These are phyloP conservation scores for Detonula confervacea DNA, from an alignment of 352 stramenopile species.

Conservation along the genomic window DNA sequence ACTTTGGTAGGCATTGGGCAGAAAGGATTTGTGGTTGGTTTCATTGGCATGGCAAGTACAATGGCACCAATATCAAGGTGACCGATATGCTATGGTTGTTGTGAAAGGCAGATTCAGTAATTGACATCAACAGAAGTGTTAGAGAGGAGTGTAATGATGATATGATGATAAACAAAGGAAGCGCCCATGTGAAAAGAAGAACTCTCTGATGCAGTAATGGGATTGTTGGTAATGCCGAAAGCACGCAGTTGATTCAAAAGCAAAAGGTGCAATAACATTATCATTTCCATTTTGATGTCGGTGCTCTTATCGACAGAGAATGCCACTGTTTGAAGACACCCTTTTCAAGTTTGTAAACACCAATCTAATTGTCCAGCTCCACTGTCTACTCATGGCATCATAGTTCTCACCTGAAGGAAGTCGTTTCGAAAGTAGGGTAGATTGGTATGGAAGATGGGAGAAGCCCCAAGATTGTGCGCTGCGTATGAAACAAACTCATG, in stretches of 20 bases:
- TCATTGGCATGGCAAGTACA: conserved; percentile 39
- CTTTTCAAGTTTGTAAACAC: conserved; percentile 10
- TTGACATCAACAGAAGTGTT: no score
- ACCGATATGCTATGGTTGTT: conserved; percentile 19
- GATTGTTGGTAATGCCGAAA: conserved; percentile 6
- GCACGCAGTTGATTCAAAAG: neutral
- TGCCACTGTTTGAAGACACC: neutral
- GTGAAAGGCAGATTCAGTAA: neutral
- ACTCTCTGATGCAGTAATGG: no score
- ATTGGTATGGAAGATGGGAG: conserved; percentile 37
- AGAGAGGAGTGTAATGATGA: no score
- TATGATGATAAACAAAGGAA: no score
- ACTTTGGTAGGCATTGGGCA: conserved; percentile 23
- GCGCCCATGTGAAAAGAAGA: no score
- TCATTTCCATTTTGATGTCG: neutral
- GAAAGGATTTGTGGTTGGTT: conserved; percentile 26
- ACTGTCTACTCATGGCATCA: neutral
- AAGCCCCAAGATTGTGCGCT: conserved; percentile 29
- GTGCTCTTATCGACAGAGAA: neutral
- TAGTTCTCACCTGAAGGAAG: conserved; percentile 13
- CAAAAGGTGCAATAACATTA: conserved; percentile 1
- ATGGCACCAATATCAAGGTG: conserved; percentile 48
- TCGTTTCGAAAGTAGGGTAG: conserved; percentile 35
- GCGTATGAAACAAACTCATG: no score
- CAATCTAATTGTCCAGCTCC: neutral